Evolutionary conservation across 495 filamentous ascomycete genomes (phyloP).

Genomic region (Melanomma pulvis-pyrius): DNA sequence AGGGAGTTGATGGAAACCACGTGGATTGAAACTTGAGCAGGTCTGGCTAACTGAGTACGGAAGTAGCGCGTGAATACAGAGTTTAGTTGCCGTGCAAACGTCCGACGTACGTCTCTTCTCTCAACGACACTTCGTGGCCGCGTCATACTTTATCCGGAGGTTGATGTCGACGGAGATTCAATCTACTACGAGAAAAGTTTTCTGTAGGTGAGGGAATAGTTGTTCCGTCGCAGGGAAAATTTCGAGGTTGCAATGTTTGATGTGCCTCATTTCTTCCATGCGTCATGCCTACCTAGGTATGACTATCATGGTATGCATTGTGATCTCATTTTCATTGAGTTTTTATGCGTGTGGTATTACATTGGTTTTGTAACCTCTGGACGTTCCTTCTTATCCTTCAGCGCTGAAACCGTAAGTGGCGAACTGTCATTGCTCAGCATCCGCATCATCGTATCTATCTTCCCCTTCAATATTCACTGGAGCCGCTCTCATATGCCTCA

Average conservation of each 20-base stretch:
- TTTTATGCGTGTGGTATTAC: not conserved
- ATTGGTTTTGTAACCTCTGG: not conserved
- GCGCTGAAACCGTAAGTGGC: no score
- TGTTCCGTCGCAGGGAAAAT: not conserved
- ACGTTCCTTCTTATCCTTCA: no score
- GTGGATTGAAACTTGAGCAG: not conserved
- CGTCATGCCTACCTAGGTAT: no score
- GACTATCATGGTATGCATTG: not conserved
- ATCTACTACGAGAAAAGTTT: not conserved
- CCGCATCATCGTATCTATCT: no score
- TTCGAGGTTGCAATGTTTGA: not conserved
- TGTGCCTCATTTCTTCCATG: not conserved
- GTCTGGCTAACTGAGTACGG: no score
- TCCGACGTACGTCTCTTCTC: no score
- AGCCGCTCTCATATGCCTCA: no score
- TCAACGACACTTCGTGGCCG: not conserved
- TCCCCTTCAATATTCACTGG: no score
- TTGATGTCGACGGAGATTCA: not conserved
- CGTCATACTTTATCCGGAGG: not conserved
- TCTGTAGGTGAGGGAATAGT: not conserved
- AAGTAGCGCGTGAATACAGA: no score
- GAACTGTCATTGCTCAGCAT: no score
- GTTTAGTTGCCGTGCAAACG: no score
- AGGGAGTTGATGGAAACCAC: not conserved
- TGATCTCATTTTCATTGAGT: not conserved